These are phyloP conservation scores for Desmodesmus armatus DNA, from an alignment of 139 green algal genomes.

Conservation along the genomic window DNA sequence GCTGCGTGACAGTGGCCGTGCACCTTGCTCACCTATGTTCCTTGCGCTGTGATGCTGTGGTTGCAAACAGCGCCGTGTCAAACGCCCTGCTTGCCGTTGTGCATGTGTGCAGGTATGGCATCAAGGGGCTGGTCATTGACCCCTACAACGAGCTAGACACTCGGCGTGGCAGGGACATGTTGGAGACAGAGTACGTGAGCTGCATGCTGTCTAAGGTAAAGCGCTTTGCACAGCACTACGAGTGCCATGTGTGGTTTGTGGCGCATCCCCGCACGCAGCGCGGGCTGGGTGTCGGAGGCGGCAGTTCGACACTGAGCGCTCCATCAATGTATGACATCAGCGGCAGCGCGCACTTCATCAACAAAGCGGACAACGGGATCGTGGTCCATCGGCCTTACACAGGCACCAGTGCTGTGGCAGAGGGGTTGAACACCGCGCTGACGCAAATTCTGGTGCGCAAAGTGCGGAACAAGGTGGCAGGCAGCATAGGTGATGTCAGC, in stretches of 20 bases:
- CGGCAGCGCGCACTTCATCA: slow-evolving; percentile 96
- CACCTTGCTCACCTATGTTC: too few species aligned
- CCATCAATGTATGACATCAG: slow-evolving; percentile 97
- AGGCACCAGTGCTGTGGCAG: not conserved
- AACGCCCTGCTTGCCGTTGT: too few species aligned
- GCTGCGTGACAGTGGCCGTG: too few species aligned
- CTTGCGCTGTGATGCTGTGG: too few species aligned
- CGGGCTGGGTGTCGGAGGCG: slow-evolving; percentile 35
- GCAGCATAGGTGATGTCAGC: slow-evolving; percentile 77
- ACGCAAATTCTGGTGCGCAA: slow-evolving; percentile 46
- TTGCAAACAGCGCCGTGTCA: too few species aligned
- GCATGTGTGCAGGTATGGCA: slow-evolving; percentile 75
- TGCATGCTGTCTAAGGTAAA: slow-evolving; percentile 91
- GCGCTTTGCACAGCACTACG: slow-evolving; percentile 83
- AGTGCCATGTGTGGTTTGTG: slow-evolving; percentile 98
- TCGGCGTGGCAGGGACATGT: slow-evolving; percentile 63
- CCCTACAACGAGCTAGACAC: slow-evolving; percentile 99
- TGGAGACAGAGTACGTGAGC: slow-evolving; percentile 96
- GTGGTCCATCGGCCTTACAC: slow-evolving; percentile 87
- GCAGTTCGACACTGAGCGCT: slow-evolving; percentile 56
- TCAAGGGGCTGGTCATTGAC: slow-evolving; percentile 96
- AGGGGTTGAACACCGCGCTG: not conserved
- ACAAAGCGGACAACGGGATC: slow-evolving; percentile 98
- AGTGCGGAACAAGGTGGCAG: slow-evolving; percentile 92
- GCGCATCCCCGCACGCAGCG: slow-evolving; percentile 83